Percentiles rank a stretch among this genome's conserved stretches.
These are phyloP conservation scores for Pterulicium gracile DNA, from an alignment of 1,284 basidiomycete genomes.

Conservation along the genomic window DNA sequence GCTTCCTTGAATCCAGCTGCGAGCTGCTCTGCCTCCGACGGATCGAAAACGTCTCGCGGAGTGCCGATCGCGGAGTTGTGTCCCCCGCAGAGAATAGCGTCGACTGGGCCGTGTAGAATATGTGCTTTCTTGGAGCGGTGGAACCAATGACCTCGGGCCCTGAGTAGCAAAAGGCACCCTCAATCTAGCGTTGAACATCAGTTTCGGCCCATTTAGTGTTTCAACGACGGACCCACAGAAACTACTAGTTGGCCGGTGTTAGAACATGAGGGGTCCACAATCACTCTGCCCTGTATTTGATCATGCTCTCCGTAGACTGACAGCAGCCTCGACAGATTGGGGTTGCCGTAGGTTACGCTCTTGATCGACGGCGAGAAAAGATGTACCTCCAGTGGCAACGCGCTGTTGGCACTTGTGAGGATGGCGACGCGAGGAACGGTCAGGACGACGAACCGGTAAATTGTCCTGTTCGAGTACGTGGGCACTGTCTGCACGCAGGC, in stretches of 20 bases:
- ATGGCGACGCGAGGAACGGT: not conserved
- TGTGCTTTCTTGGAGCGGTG: slow-evolving; percentile 10
- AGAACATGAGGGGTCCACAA: slow-evolving; percentile 36
- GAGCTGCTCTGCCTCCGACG: not conserved
- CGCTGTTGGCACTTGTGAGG: not conserved
- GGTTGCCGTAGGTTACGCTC: slow-evolving; percentile 24
- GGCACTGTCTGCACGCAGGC: not conserved
- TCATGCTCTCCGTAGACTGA: slow-evolving; percentile 54
- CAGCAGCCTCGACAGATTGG: slow-evolving; percentile 25
- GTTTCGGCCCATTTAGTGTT: slow-evolving; percentile 3
- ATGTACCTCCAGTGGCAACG: slow-evolving; percentile 44
- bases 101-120: slow-evolving; percentile 9
- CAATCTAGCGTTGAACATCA: slow-evolving; percentile 30
- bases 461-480: not conserved
- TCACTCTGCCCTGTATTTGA: slow-evolving; percentile 45
- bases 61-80: not conserved
- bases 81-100: not conserved
- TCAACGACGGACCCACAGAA: slow-evolving; percentile 30
- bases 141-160: slow-evolving; percentile 18
- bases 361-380: slow-evolving; percentile 50
- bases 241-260: slow-evolving; percentile 46
- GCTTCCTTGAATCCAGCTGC: slow-evolving; percentile 8
- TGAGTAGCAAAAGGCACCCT: slow-evolving; percentile 48
- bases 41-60: not conserved
- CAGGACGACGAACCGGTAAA: not conserved